These are phyloP conservation scores for Leccinum discolor DNA, from an alignment of 1,284 basidiomycete genomes.

Conservation along the genomic window DNA sequence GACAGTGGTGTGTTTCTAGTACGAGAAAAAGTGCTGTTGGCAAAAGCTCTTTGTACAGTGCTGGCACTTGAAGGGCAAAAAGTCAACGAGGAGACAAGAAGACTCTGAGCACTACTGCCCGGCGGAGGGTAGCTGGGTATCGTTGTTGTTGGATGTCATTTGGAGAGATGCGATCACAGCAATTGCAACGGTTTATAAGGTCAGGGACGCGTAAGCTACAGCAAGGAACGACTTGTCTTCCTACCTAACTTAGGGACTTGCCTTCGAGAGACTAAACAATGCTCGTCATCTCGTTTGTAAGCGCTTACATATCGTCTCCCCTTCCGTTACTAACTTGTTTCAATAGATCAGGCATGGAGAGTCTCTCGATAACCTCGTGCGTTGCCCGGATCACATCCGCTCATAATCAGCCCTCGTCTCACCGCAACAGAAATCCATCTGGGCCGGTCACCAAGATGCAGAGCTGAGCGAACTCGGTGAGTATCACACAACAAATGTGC, in stretches of 20 bases:
- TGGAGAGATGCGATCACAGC: background rate
- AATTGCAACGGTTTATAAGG: constrained; percentile 20
- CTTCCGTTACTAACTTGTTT: constrained; percentile 17
- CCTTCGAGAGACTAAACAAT: constrained; percentile 5
- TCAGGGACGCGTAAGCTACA: constrained; percentile 23
- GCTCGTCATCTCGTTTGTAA: constrained; percentile 28
- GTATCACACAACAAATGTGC: constrained; percentile 19
- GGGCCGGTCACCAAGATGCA: constrained; percentile 88
- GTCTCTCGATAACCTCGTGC: constrained; percentile 68
- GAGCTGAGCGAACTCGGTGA: constrained; percentile 82
- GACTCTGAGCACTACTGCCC: constrained; percentile 72
- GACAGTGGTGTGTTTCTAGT: constrained; percentile 59
- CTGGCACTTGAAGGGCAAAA: constrained; percentile 80
- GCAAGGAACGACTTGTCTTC: background rate
- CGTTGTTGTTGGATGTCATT: constrained; percentile 24
- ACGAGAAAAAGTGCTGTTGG: constrained; percentile 74
- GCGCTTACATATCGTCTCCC: constrained; percentile 2
- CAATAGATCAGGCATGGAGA: constrained; percentile 77
- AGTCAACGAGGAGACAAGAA: constrained; percentile 71
- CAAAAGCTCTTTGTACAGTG: constrained; percentile 71
- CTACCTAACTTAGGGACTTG: too few relatives aligned
- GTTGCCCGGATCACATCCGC: background rate
- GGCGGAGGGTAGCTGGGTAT: constrained; percentile 58
- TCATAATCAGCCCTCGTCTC: background rate
- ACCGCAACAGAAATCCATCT: constrained; percentile 47